Evolutionary conservation across 2,329 filamentous ascomycete genomes (phyloP), one percentile per base, ranked within the genome.

Genomic region (Aspergillus transmontanensis): DNA sequence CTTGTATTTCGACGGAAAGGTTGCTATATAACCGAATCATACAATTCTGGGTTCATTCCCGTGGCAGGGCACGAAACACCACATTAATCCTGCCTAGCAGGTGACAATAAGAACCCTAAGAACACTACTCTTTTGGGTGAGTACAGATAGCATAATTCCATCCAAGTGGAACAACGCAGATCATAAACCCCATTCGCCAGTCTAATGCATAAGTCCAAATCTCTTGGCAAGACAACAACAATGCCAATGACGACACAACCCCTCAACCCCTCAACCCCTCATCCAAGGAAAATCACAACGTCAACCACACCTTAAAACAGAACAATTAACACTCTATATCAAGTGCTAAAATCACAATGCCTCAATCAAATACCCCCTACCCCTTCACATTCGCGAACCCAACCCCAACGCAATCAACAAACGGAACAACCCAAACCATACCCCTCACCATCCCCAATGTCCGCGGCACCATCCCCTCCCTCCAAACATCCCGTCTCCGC

Each of bases 381-480:
- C 64, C 64, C 11, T 66, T 66, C 59, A 21, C 57, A 28, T 66
- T 66, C 51, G 53, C 51, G 41, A 51, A 62, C 28, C 57, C 63
- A 21, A n/a, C 34, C 23, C 5, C 9, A 46, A 6, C n/a, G 7
- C 16, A 26, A 4, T 21, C 46, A 0, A 36, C 11, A 5, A 19
- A 28, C 10, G 19, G 60, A 10, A 58, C 60, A 19, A 57, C 56
- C 39, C 28, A 21, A 54, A 26, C 30, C 4, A 6, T 21, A 7
- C 6, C 46, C 23, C 12, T 65, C 19, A 53, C 32, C 23, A 51
- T 61, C 43, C 41, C 58, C 12, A 80, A 79, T 66, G 71, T 74
- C 21, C 75, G 79, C 0, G 79, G 79, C n/a, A 59, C 66, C 1
- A 75, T 75, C 21, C 79, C 79, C 4, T 79, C 79, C 1, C 39